Evolutionary conservation across 2,329 filamentous ascomycete genomes (phyloP), one percentile per base, ranked within the genome.

Genomic region (Talaromyces sp.): DNA sequence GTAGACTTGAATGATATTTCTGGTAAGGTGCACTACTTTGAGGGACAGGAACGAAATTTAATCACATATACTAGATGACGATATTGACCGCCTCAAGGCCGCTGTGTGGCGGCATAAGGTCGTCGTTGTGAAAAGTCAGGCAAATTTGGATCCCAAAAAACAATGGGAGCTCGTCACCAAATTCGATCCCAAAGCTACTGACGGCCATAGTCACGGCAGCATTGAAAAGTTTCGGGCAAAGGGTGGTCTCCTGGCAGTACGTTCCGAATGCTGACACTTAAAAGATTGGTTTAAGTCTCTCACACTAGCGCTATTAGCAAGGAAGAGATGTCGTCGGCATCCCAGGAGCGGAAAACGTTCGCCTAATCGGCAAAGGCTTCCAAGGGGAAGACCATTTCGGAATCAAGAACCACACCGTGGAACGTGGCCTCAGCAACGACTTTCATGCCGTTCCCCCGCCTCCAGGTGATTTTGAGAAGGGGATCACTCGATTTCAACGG

Each of bases 401-500:
- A 41, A 64, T 64, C 41, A 64, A 64, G 14, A 64, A 64, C 19
- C 62, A 64, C 62, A 58, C 52, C 13, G 56, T 64, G 10, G 54
- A 64, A 19, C 62, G 54, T 10, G 62, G 62, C 6, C 43, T 64
- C 4, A 67, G 62, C 47, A 77, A 81, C 67, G 73, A 75, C 52
- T 82, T 74, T 68, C 79, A 83, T 59, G 70, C 71, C 7, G 70
- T 74, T 5, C 68, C 72, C 13, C 73, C 79, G 11, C 63, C 71
- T 0, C 63, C 70, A 6, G 72, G 73, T 1, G 76, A 80, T 4
- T 82, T 82, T 64, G 68, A 74, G 1, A 67, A 71, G 5, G 80
- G 81, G 10, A 74, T 79, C 50, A 81, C 79, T 0, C 78, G 81
- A 19, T 82, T 82, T 65, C 80, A 82, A 56, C 72, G 78, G 31